Evolutionary conservation across 176 grass and related monocot genomes (phyloP), one percentile per base, ranked within the genome.

Genomic region (Avena atlantica): DNA sequence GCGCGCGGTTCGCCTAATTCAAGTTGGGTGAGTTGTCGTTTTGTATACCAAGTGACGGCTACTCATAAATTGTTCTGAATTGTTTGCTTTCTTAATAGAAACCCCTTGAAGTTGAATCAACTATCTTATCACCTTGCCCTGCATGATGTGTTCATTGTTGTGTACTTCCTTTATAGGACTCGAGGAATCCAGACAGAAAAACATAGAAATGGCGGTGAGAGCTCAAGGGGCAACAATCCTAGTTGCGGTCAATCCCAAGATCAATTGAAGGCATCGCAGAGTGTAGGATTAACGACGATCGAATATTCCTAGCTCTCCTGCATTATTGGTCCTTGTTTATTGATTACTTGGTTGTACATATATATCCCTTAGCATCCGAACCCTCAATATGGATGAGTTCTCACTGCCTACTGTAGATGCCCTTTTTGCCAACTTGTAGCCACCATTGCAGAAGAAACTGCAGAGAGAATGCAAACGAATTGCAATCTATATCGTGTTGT

Each of bases 271-370:
- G 40, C 29, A 20, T 12, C 70, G 13, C 4, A 15, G 78, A 80
- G 76, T 59, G 12, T 84, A 84, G 66, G 47, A 56, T 81, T 71
- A 87, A 79, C 5, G 70, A 84, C 9, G n/a, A 78, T 56, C 15
- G 15, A 17, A 62, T 27, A 45, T 37, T 66, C 29, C 50, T 29
- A 47, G 42, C 60, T 87, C 58, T 61, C 81, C 64, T 82, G 34
- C 55, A 78, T 78, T 76, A 11, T 19, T 40, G 66, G 24, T 57
- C 70, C 52, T 68, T 86, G 65, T 90, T 89, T 80, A 81, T 92
- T 84, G 51, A 92, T 96, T 91, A 71, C 69, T 90, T 90, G 51
- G 78, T 36, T 91, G 64, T 91, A 86, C 60, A 91, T 91, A 86
- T 88, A 91, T 86, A 73, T 75, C 65, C 59, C 57, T 70, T 67